A percentile compares a stretch with the other conserved stretches of the same genome.
phyloP scores from a whole-genome alignment of 2,329 filamentous ascomycete genomes.

The Tolypocladium paradoxum region DNA sequence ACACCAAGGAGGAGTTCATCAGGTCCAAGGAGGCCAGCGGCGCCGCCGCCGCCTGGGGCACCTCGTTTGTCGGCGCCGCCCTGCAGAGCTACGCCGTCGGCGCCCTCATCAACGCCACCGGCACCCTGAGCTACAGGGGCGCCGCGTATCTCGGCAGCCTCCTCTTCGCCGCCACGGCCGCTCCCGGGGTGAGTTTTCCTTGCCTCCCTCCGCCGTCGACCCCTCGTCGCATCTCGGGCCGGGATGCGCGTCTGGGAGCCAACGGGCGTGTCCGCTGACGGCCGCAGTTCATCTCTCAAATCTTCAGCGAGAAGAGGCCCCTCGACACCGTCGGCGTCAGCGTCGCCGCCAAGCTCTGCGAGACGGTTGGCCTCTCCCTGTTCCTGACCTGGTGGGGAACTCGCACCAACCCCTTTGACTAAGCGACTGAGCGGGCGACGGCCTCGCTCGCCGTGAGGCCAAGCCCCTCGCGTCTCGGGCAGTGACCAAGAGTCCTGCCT shows the following conservation, averaged over 20 bases:
- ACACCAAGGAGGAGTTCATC: slow-evolving; percentile 94
- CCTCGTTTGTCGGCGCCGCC: slow-evolving; percentile 77
- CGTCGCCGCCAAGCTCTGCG: slow-evolving; percentile 72
- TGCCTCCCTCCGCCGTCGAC: neutral
- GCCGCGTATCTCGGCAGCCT: slow-evolving; percentile 84
- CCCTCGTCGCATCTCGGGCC: too few relatives aligned
- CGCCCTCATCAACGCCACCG: slow-evolving; percentile 87
- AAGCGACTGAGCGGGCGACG: slow-evolving; percentile 23
- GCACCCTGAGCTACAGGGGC: slow-evolving; percentile 92
- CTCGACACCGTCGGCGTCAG: slow-evolving; percentile 83
- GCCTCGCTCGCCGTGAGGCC: neutral
- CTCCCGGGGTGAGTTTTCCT: slow-evolving; percentile 57
- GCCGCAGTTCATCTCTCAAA: slow-evolving; percentile 67
- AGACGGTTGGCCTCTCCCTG: slow-evolving; percentile 84
- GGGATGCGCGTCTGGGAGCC: too few relatives aligned
- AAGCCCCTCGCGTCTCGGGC: neutral
- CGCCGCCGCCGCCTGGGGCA: slow-evolving; percentile 82
- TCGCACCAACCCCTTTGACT: slow-evolving; percentile 83
- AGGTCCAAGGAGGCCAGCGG: slow-evolving; percentile 85
- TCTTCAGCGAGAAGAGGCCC: slow-evolving; percentile 85
- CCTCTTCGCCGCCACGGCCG: slow-evolving; percentile 85
- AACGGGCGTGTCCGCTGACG: slow-evolving; percentile 4
- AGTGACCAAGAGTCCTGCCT: neutral
- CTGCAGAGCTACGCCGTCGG: slow-evolving; percentile 84
- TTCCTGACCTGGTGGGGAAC: slow-evolving; percentile 98